phyloP scores from a whole-genome alignment of 1,284 basidiomycete species.

The Cutaneotrichosporon spelunceum region DNA sequence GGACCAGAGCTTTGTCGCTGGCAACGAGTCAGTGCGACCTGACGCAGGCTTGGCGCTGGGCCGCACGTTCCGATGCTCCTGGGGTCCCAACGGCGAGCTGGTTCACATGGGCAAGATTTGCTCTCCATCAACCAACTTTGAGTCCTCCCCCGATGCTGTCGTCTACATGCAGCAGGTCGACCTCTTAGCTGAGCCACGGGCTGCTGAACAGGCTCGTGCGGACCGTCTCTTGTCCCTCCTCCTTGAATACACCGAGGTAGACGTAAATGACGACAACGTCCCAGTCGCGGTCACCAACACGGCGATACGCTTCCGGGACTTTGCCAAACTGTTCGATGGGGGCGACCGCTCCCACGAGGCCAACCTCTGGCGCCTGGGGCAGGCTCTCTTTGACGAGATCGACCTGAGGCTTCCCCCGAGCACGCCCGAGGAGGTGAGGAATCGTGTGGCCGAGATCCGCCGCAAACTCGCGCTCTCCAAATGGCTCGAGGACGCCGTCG shows the following conservation, averaged over 20 bases:
- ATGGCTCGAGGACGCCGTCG: conserved; percentile 79
- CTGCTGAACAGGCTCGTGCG: conserved; percentile 55
- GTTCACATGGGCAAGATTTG: conserved; percentile 73
- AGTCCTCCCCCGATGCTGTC: conserved; percentile 28
- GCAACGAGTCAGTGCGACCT: conserved; percentile 63
- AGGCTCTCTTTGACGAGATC: conserved; percentile 82
- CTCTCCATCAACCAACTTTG: conserved; percentile 52
- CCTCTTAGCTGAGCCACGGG: conserved; percentile 31
- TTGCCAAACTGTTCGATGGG: conserved; percentile 67
- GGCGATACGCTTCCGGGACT: conserved; percentile 72
- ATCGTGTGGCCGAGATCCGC: conserved; percentile 56
- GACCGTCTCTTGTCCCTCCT: conserved; percentile 76
- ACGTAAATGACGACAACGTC: conserved; percentile 54
- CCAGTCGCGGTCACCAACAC: conserved; percentile 61
- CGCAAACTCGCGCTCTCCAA: conserved; percentile 77
- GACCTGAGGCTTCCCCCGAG: conserved; percentile 65
- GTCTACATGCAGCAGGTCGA: conserved; percentile 34
- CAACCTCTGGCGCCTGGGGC: conserved; percentile 78
- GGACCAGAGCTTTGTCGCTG: conserved; percentile 43
- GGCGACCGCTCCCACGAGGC: conserved; percentile 74
- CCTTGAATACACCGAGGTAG: conserved; percentile 69
- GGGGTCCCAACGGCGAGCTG: conserved; percentile 76
- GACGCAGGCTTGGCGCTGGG: conserved; percentile 84
- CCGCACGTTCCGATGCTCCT: conserved; percentile 83
- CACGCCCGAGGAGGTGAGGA: conserved; percentile 58